Evolutionary conservation across 1,284 basidiomycete genomes (phyloP).

Genomic region (Pseudozyma sp.): DNA sequence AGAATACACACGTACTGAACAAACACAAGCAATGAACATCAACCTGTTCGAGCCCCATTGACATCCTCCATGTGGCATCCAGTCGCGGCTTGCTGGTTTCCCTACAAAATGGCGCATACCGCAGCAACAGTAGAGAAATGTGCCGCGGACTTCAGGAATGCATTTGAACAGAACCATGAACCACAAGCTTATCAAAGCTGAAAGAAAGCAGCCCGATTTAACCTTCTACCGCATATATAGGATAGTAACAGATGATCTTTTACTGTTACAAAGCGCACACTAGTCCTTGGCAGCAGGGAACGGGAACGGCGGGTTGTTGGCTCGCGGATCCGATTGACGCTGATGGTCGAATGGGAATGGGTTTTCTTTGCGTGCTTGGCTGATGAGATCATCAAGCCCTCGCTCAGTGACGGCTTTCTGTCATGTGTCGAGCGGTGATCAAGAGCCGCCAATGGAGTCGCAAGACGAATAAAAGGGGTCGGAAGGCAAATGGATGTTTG

Average conservation of each 20-base stretch:
- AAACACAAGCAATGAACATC: no score
- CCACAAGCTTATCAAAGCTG: no score
- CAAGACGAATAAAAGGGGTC: not conserved
- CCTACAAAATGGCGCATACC: not conserved
- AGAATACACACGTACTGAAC: no score
- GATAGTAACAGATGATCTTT: no score
- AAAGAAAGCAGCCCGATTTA: no score
- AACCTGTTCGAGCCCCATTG: not conserved
- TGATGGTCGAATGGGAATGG: conserved; percentile 65
- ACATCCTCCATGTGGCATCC: not conserved
- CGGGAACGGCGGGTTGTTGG: conserved; percentile 59
- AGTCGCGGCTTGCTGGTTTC: not conserved
- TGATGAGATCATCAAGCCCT: conserved; percentile 79
- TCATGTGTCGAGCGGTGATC: not conserved
- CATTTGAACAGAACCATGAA: no score
- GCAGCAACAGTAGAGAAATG: no score
- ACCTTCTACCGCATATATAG: no score
- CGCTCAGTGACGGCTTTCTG: conserved; percentile 85
- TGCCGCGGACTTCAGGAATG: no score
- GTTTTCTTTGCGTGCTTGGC: conserved; percentile 76
- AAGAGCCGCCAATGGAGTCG: not conserved
- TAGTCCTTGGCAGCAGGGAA: conserved; percentile 52
- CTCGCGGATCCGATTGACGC: conserved; percentile 16
- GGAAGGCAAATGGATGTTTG: not conserved
- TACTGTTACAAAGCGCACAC: no score